Evolutionary conservation across 2,329 filamentous ascomycete species (phyloP), one percentile per base, ranked within the genome.

Genomic region (Dactylellina leptospora): DNA sequence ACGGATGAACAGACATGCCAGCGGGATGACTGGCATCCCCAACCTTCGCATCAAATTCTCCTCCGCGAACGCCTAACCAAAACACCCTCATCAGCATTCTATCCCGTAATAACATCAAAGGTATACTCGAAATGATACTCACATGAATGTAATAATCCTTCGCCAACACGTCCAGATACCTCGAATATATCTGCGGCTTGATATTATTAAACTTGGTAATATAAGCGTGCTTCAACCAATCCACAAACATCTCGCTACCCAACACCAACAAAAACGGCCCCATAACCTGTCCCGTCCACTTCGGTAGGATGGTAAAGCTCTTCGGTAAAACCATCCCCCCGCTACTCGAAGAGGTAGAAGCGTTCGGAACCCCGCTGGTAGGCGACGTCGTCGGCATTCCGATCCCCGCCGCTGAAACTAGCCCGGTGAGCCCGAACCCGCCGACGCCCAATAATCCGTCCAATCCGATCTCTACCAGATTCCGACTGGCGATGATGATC

Each of bases 181-280:
- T 87, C 56, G 87, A 86, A 79, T 99, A 99, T 62, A 99, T 90
- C 4, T 86, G 87, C 2, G 95, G 95, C 74, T 95, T 93, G 75
- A 93, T 92, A 76, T 96, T 96, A 83, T 99, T 99, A 82, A 99
- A 99, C 79, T 99, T 99, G 78, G 89, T 93, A 79, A 99, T 96
- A 79, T 97, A 99, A 20, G 92, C 92, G 78, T 99, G 96, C 80
- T 99, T 99, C 79, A 97, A 86, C 86, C 91, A 93, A 80, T 99
- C 95, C 1, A 99, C 95, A 6, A 96, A 82, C 88, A 97, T 97
- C 81, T 99, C 95, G 74, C 92, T 96, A 0, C 93, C 93, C 4
- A 99, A 86, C 0, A 99, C 96, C 5, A 99, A 88, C 10, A 99
- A 82, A 76, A 99, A 99, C 0, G 95, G 96, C 0, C 92, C 93